phyloP scores from a whole-genome alignment of 1,139 yeast genomes.

The Taiozyma sp. region DNA sequence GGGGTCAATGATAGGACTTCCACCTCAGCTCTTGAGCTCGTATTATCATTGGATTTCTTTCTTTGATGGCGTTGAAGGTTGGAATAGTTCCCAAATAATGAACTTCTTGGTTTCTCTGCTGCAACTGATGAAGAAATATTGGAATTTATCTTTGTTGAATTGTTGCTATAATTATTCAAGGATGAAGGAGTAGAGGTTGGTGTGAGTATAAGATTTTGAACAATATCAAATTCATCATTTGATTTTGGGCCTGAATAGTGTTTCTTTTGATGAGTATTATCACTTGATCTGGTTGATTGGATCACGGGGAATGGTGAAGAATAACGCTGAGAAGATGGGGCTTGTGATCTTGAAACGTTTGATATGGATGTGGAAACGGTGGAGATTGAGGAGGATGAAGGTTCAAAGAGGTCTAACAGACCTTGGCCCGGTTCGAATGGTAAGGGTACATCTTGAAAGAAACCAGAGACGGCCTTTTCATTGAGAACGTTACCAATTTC shows the following conservation, averaged over 20 bases:
- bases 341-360: background rate
- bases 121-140: background rate
- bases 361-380: background rate
- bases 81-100: conserved; percentile 9
- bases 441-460: conserved; percentile 27
- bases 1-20: conserved; percentile 34
- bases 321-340: background rate
- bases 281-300: background rate
- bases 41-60: conserved; percentile 17
- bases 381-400: background rate
- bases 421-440: conserved; percentile 34
- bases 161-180: background rate
- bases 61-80: background rate
- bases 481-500: conserved; percentile 27
- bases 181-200: conserved; percentile 4
- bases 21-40: conserved; percentile 25
- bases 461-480: conserved; percentile 21
- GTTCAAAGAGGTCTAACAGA: conserved; percentile 32
- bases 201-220: background rate
- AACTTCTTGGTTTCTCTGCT: background rate
- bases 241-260: background rate
- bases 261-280: background rate
- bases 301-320: background rate
- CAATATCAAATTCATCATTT: background rate
- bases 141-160: too few species aligned